Percentiles rank a stretch among this genome's conserved stretches.
phyloP scores from a whole-genome alignment of 2,329 filamentous ascomycete genomes.

The Elsinoe ampelina region DNA sequence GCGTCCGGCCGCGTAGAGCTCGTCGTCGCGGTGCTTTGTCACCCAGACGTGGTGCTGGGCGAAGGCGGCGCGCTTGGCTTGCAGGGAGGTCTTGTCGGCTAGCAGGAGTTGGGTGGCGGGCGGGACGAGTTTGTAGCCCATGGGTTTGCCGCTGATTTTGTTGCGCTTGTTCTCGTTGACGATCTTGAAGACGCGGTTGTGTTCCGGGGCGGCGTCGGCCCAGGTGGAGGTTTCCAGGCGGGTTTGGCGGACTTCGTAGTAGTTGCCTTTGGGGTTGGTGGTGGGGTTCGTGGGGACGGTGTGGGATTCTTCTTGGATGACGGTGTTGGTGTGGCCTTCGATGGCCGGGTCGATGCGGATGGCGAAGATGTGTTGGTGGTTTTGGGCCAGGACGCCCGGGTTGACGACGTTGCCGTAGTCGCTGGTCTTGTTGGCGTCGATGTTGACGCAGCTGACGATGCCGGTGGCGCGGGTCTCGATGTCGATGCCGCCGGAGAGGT shows the following conservation, averaged over 20 bases:
- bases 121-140: slow-evolving; percentile 41
- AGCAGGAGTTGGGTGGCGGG: slow-evolving; percentile 42
- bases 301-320: slow-evolving; percentile 45
- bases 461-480: slow-evolving; percentile 58
- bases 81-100: slow-evolving; percentile 36
- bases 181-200: slow-evolving; percentile 50
- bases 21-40: slow-evolving; percentile 43
- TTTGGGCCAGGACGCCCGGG: slow-evolving; percentile 55
- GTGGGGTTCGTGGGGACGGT: slow-evolving; percentile 40
- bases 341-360: slow-evolving; percentile 56
- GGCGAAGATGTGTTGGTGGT: slow-evolving; percentile 63
- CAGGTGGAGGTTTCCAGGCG: slow-evolving; percentile 19
- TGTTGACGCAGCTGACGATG: slow-evolving; percentile 53
- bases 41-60: slow-evolving; percentile 46
- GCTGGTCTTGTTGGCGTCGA: slow-evolving; percentile 46
- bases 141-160: slow-evolving; percentile 35
- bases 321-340: slow-evolving; percentile 46
- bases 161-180: slow-evolving; percentile 40
- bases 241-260: slow-evolving; percentile 44
- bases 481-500: slow-evolving; percentile 52
- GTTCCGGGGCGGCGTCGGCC: slow-evolving; percentile 23
- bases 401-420: slow-evolving; percentile 47
- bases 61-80: slow-evolving; percentile 40
- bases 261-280: slow-evolving; percentile 54
- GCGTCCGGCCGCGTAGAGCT: slow-evolving; percentile 41